These are phyloP conservation scores for Yamadazyma triangularis DNA, from an alignment of 1,139 yeast species.

Conservation along the genomic window DNA sequence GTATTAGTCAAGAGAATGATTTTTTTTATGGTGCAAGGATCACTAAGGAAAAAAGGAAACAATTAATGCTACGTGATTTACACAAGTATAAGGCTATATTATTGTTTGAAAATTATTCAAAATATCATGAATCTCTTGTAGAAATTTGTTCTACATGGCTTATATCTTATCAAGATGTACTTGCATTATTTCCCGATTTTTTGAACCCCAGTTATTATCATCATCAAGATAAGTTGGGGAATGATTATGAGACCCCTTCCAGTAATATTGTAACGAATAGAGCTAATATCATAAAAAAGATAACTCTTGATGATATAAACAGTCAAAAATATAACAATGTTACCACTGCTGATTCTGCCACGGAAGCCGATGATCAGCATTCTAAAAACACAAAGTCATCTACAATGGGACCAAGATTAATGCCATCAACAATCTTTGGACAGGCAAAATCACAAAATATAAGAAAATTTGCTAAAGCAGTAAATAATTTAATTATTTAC, in stretches of 20 bases:
- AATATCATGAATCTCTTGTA: constrained; percentile 38
- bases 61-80: constrained; percentile 28
- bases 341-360: constrained; percentile 25
- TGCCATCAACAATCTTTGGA: constrained; percentile 8
- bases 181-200: constrained; percentile 37
- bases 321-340: constrained; percentile 7
- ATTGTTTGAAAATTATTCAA: constrained; percentile 31
- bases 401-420: constrained; percentile 2
- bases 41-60: constrained; percentile 25
- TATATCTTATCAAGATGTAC: constrained; percentile 29
- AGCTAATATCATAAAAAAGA: constrained; percentile 23
- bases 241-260: constrained; percentile 2
- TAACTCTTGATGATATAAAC: constrained; percentile 24
- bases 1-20: constrained; percentile 19
- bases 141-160: constrained; percentile 44
- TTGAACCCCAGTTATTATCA: constrained; percentile 23
- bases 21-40: constrained; percentile 19
- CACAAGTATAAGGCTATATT: constrained; percentile 28
- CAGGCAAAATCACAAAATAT: constrained; percentile 19
- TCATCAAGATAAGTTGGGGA: not conserved
- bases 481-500: constrained; percentile 51
- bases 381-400: constrained; percentile 2
- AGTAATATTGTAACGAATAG: constrained; percentile 1
- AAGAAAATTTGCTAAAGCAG: constrained; percentile 36
- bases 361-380: constrained; percentile 16